Percentiles rank a stretch among this genome's conserved stretches.
Evolutionary conservation across 129 eudicot genomes (phyloP).

Genomic region (Mikania micrantha): DNA sequence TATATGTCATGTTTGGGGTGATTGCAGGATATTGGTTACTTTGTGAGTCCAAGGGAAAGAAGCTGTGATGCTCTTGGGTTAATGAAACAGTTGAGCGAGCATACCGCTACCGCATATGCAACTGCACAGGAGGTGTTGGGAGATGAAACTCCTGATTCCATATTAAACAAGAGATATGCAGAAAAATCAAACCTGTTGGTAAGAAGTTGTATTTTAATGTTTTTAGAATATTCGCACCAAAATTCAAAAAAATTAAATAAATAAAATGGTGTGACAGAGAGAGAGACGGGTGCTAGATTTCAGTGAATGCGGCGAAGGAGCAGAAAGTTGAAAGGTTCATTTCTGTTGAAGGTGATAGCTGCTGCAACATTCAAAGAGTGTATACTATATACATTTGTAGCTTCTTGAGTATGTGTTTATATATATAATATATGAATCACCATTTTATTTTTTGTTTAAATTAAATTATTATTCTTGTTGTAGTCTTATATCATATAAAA

Average conservation of each 20-base stretch:
- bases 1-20: background rate
- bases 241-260: no score
- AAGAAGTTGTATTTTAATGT: no score
- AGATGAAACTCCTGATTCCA: conserved; percentile 82
- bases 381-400: background rate
- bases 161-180: conserved; percentile 42
- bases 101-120: conserved; percentile 75
- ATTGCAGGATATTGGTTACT: conserved; percentile 73
- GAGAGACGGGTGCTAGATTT: conserved; percentile 86
- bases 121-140: conserved; percentile 80
- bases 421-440: background rate
- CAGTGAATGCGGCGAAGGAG: conserved; percentile 61
- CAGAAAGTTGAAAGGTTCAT: conserved; percentile 39
- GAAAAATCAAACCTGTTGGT: conserved; percentile 48
- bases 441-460: background rate
- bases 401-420: background rate
- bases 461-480: no score
- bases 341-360: conserved; percentile 61
- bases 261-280: conserved; percentile 30
- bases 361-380: background rate
- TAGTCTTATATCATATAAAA: no score
- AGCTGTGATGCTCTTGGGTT: conserved; percentile 83
- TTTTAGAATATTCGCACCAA: no score
- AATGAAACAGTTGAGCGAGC: conserved; percentile 81
- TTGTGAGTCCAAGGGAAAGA: conserved; percentile 75